Evolutionary conservation across 306 rosid species (phyloP), one percentile per base, ranked within the genome.

Genomic region (Leucaena leucocephala): DNA sequence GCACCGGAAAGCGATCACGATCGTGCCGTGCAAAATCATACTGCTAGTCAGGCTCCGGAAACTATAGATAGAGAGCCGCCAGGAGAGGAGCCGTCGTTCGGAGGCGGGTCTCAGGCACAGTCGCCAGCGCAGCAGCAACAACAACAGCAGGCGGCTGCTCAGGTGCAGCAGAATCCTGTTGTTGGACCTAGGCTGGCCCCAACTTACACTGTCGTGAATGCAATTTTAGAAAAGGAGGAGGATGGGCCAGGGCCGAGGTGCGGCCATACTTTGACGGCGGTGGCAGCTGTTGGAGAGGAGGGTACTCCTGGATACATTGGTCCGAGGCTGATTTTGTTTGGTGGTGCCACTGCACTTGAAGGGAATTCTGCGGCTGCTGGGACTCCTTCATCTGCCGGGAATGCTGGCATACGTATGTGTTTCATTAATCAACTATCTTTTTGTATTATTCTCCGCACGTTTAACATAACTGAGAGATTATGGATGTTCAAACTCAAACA

Each of bases 281-380:
- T 96, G 39, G 96, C 96, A 12, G 90, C 98, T 10, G 99, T 96
- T 7, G 98, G 99, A 12, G 99, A 96, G 90, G 97, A 93, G 72
- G 94, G 94, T 38, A 63, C 91, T 74, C 87, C 97, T 15, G 99
- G 98, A 38, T 91, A 85, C 86, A 89, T 91, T 79, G 98, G 99
- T 39, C 98, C 99, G 35, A 88, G 99, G 77, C 40, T 93, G 85
- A 90, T 96, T 77, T 76, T 96, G 84, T 96, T 96, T 67, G 99
- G 99, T 22, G 99, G 99, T 46, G 99, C 99, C 84, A 96, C 99
- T 43, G 99, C 98, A 2, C 98, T 96, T 72, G 99, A 96, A 86
- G 99, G 99, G 0, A 96, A 93, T 84, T 90, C 99, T 2, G 97
- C 98, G 38, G 97, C 94, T 49, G 80, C 99, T 0, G 99, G 99